phyloP scores from a whole-genome alignment of 1,284 basidiomycete genomes.

The Rhizoctonia solani region DNA sequence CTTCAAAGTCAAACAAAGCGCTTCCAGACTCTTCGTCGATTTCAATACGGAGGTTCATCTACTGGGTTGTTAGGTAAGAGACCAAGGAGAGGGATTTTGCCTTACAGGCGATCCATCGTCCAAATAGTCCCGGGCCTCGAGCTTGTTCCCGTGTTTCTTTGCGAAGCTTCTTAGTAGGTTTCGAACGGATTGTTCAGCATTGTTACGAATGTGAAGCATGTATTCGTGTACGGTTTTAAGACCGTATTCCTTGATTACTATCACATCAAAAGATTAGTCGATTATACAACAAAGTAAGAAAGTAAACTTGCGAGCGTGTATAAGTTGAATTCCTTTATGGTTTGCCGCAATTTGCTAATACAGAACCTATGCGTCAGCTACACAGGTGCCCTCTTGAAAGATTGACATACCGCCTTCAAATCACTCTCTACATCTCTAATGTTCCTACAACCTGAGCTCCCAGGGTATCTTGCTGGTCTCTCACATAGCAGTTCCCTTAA shows the following conservation, averaged over 20 bases:
- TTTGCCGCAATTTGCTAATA: conserved; percentile 92
- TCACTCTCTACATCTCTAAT: conserved; percentile 91
- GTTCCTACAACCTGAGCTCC: conserved; percentile 81
- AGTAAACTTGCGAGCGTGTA: conserved; percentile 64
- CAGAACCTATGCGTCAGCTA: no score
- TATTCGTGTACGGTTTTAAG: conserved; percentile 88
- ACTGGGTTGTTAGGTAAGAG: conserved; percentile 10
- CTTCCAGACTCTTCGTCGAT: conserved; percentile 79
- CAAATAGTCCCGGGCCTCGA: conserved; percentile 76
- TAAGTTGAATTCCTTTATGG: conserved; percentile 86
- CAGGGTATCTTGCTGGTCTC: conserved; percentile 83
- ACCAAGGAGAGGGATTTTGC: background rate
- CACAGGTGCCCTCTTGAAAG: no score
- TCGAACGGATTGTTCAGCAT: conserved; percentile 89
- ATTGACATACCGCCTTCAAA: conserved; percentile 75
- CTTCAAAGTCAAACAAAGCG: conserved; percentile 88
- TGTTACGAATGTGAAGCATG: conserved; percentile 88
- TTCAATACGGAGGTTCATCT: conserved; percentile 80
- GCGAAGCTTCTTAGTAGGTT: conserved; percentile 81
- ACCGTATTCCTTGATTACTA: conserved; percentile 85
- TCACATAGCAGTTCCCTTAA: conserved; percentile 81
- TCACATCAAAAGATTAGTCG: conserved; percentile 22
- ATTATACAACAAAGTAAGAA: conserved; percentile 39
- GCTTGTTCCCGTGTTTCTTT: conserved; percentile 64
- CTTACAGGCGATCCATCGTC: conserved; percentile 85